Evolutionary conservation across 768 basidiomycete species (phyloP), one percentile per base, ranked within the genome.

Genomic region (Chalciporus chontae): DNA sequence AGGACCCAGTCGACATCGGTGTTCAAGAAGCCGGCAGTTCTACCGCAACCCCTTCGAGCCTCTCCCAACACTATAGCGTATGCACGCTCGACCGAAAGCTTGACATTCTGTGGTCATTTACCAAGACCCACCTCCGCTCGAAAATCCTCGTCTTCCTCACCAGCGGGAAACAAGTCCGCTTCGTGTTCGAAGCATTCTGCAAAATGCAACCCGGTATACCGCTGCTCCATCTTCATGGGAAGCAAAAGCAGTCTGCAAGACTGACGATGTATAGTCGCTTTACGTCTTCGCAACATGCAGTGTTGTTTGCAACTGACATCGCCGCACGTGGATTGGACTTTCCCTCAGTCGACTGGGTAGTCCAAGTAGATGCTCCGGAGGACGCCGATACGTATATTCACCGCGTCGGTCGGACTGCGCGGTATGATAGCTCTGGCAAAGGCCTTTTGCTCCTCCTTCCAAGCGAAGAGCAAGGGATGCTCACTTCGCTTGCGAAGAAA

Each of bases 351-450:
- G 91, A 96, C 67, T 98, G 95, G 95, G 95, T 99, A 2, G 64
- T 99, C 24, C 95, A 99, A 65, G 72, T 94, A 11, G 95, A 99
- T 67, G 91, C 90, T 3, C 95, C 95, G 0, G 95, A 99, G 70
- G 95, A 99, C 61, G 92, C 87, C 5, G 94, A 96, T 42, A 99
- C 94, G 10, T 97, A 99, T 66, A 92, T 99, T 36, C 95, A 99
- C 66, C 84, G 95, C 26, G 94, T 99, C 2, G 95, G 95, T 0
- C 78, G 95, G 40, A 99, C 95, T 14, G 95, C 95, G 40, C 75
- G 95, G 43, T 97, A 98, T 62, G 86, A 94, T 63, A 87, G 87
- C 53, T 83, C 86, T 27, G 96, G 96, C 0, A 90, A 92, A 62
- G 87, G 83, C 0, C 68, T 98, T 31, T 67, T 96, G 56, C 74